Evolutionary conservation across 2,329 filamentous ascomycete genomes (phyloP).

Genomic region (Arthroderma sp.): DNA sequence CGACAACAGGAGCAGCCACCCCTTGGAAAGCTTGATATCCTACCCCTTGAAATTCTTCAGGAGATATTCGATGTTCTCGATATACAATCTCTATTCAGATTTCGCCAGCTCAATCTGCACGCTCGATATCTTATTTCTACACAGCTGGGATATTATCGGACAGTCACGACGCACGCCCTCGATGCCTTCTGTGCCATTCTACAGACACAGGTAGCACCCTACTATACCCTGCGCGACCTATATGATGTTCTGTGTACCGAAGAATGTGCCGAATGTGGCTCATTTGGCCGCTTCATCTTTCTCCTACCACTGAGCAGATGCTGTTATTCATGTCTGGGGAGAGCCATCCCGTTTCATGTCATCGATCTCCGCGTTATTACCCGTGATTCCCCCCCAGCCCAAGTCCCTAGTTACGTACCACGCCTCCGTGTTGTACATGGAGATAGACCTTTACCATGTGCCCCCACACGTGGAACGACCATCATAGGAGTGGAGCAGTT

Average conservation of each 20-base stretch:
- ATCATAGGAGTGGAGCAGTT: not conserved
- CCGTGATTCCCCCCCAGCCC: not conserved
- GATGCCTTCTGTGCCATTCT: constrained; percentile 4
- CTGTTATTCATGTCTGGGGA: constrained; percentile 1
- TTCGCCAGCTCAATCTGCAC: not conserved
- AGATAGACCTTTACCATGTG: not conserved
- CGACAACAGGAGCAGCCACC: not conserved
- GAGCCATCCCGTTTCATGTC: not conserved
- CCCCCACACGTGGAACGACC: not conserved
- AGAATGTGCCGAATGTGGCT: constrained; percentile 2
- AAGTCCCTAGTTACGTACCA: not conserved
- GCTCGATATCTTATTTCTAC: not conserved
- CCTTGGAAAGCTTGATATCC: not conserved
- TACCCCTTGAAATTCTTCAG: constrained; percentile 1
- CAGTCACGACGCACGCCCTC: constrained; percentile 2
- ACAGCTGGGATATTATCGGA: not conserved
- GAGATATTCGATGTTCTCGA: not conserved
- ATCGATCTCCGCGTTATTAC: not conserved
- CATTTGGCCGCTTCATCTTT: constrained; percentile 5
- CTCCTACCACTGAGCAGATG: constrained; percentile 2
- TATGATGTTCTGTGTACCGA: constrained; percentile 2
- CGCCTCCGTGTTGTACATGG: not conserved
- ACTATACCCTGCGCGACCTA: constrained; percentile 3
- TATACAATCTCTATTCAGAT: not conserved
- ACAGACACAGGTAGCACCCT: constrained; percentile 1